Evolutionary conservation across 306 rosid species (phyloP), one percentile per base, ranked within the genome.

Genomic region (Vigna mungo): DNA sequence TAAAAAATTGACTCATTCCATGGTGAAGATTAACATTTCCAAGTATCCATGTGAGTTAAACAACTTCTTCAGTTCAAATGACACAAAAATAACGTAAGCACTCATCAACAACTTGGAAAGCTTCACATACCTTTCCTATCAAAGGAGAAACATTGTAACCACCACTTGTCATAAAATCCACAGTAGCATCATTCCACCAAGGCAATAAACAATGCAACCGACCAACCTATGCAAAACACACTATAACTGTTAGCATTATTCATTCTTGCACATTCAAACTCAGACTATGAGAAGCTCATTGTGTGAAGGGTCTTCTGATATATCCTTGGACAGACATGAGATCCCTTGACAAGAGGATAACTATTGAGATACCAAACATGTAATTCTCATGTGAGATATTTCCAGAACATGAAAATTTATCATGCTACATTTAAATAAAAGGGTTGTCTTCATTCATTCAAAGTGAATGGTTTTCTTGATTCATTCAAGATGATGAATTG

Each of bases 171-270:
- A 90, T 90, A 76, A 95, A 95, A 84, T 83, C 88, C 60, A 90
- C 97, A 5, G 92, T 80, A 55, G 93, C 93, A 84, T 95, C 96
- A 76, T 89, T 90, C 97, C 97, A 90, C 96, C 96, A 92, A 43
- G 98, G 97, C 49, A 88, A 39, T 75, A 85, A 78, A 80, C 97
- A 92, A 82, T 95, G 97, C 89, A 90, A 86, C 72, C 97, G 96
- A 25, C 93, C 93, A 13, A 88, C 85, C 97, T 90, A 79, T 51
- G 63, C 78, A 80, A 36, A 79, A 54, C 56, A 70, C 53, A 75
- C 17, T 69, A 76, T 79, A 56, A 61, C 34, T 32, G 32, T 72
- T 76, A 80, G 53, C 53, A 55, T 48, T 66, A 39, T 63, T 60
- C 69, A 59, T 56, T 74, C 74, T 62, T 21, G 56, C 39, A 37